Conservation (phyloP, 129 eudicot species). For the Silybum marianum region DNA sequence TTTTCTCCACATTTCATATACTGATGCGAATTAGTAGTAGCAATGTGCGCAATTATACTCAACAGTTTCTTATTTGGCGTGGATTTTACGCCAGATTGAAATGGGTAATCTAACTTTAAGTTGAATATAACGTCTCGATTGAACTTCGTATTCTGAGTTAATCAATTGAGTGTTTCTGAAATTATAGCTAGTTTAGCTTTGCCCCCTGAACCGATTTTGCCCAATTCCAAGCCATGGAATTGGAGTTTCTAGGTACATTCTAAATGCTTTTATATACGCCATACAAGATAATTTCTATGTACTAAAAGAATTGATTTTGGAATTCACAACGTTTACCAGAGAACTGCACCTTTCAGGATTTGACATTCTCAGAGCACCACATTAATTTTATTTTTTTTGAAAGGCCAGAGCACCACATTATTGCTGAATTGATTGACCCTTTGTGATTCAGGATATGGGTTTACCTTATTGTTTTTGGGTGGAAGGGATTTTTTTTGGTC, state of each 20-base stretch:
- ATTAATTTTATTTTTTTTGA: too few species aligned
- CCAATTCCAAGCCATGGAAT: neutral
- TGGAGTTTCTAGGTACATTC: neutral
- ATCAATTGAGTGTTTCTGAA: slow-evolving; percentile 13
- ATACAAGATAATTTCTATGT: neutral
- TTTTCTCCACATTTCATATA: neutral
- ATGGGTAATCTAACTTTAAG: neutral
- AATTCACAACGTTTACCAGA: neutral
- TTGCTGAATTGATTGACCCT: neutral
- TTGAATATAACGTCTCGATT: neutral
- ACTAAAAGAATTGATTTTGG: neutral
- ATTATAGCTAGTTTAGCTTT: slow-evolving; percentile 17
- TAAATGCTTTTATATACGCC: neutral
- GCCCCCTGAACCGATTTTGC: neutral
- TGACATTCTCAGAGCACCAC: neutral
- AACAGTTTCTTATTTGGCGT: slow-evolving; percentile 1
- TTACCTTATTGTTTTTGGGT: neutral
- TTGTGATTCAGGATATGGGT: neutral
- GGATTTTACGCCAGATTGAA: neutral
- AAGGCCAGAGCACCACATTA: too few species aligned
- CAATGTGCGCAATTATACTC: slow-evolving; percentile 7
- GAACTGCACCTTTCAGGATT: neutral
- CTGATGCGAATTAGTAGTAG: neutral
- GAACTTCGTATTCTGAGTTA: neutral
- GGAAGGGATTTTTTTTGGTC: neutral